phyloP scores from a whole-genome alignment of 257 asterid species.

The Thymus quinquecostatus region DNA sequence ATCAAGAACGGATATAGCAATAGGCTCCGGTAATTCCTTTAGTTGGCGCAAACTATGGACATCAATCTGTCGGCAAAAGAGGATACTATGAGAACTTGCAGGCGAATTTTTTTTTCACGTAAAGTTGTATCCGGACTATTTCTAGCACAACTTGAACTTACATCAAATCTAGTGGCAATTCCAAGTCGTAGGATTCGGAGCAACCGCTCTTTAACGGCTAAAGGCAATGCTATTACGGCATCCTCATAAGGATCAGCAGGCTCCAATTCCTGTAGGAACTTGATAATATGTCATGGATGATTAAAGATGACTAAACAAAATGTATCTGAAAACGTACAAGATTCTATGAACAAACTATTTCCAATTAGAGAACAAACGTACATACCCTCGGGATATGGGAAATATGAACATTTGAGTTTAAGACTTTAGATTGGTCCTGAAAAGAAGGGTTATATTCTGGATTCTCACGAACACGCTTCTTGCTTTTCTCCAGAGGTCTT shows the following conservation, averaged over 20 bases:
- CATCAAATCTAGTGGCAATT: constrained; percentile 88
- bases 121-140: constrained; percentile 9
- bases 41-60: constrained; percentile 60
- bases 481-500: constrained; percentile 70
- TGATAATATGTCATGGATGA: constrained; percentile 13
- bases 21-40: constrained; percentile 70
- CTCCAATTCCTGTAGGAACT: constrained; percentile 48
- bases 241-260: constrained; percentile 79
- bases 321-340: not conserved
- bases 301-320: constrained; percentile 19
- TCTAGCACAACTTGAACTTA: constrained; percentile 46
- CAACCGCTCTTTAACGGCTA: constrained; percentile 78
- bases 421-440: constrained; percentile 52
- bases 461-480: constrained; percentile 74
- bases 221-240: constrained; percentile 78
- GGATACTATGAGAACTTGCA: constrained; percentile 22
- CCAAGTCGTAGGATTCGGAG: constrained; percentile 87
- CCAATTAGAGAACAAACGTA: not conserved
- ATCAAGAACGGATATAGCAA: constrained; percentile 83
- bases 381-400: constrained; percentile 48
- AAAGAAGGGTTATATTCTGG: constrained; percentile 50
- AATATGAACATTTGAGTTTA: constrained; percentile 39
- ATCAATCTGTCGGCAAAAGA: constrained; percentile 65
- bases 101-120: not conserved
- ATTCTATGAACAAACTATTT: not conserved